Conservation (phyloP, 1,284 basidiomycete genomes). For the Apiotrichum laibachii region DNA sequence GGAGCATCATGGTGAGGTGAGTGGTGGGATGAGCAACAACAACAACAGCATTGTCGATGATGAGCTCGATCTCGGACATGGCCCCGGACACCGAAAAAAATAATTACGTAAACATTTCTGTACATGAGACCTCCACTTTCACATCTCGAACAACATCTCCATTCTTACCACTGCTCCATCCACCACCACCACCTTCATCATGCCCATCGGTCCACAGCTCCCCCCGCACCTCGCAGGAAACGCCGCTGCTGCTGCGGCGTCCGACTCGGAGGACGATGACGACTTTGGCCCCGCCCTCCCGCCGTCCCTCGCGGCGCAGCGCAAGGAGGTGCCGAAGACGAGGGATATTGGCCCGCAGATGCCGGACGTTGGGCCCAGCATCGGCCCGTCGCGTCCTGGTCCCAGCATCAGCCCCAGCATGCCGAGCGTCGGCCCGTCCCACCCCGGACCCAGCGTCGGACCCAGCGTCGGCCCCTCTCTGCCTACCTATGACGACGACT, state of each 20-base stretch:
- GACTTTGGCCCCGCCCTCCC: constrained; percentile 66
- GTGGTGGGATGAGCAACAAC: background rate
- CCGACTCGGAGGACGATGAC: constrained; percentile 61
- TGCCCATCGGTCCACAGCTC: constrained; percentile 22
- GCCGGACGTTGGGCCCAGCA: background rate
- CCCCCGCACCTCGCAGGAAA: constrained; percentile 13
- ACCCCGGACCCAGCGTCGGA: constrained; percentile 1
- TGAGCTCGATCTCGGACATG: background rate
- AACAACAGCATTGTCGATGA: background rate
- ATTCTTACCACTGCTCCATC: background rate
- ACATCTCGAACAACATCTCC: background rate
- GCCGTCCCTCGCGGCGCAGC: constrained; percentile 36
- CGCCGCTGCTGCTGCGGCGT: constrained; percentile 19
- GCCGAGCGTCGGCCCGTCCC: background rate
- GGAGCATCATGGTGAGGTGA: background rate
- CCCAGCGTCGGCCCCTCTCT: background rate
- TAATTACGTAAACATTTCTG: background rate
- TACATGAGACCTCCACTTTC: background rate
- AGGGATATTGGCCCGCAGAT: constrained; percentile 10
- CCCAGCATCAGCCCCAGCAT: background rate
- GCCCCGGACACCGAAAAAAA: background rate
- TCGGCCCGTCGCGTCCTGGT: constrained; percentile 9
- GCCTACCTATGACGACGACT: constrained; percentile 16
- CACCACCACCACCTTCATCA: constrained; percentile 1
- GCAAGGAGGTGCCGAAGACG: constrained; percentile 12